Percentiles rank a stretch among this genome's conserved stretches.
Conservation (phyloP, 805 yeast species). For the Candida koratica region DNA sequence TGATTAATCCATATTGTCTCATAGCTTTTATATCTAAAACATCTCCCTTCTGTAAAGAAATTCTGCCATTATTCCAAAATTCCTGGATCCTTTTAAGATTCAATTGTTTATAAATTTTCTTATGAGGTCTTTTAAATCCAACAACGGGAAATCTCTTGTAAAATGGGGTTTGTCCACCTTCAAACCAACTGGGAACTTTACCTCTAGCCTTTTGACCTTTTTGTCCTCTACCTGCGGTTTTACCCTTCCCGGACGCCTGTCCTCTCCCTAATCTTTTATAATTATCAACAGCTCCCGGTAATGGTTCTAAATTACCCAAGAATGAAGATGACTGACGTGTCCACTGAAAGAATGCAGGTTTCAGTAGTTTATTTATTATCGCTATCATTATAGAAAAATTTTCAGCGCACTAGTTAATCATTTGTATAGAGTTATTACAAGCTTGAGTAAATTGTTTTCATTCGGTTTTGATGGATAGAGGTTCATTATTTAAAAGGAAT, state of each 20-base stretch:
- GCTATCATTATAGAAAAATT: slow-evolving; percentile 4
- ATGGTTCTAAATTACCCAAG: slow-evolving; percentile 54
- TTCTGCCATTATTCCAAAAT: slow-evolving; percentile 65
- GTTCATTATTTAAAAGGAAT: no score
- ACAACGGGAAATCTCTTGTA: slow-evolving; percentile 79
- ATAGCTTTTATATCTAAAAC: slow-evolving; percentile 71
- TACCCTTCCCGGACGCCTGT: slow-evolving; percentile 88
- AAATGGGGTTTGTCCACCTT: slow-evolving; percentile 98
- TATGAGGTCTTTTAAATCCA: slow-evolving; percentile 73
- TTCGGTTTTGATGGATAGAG: no score
- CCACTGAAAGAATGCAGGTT: background rate
- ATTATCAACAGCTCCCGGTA: slow-evolving; percentile 54
- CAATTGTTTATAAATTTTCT: slow-evolving; percentile 50
- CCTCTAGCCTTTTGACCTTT: slow-evolving; percentile 98
- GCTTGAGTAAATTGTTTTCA: no score
- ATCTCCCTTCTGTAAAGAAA: slow-evolving; percentile 56
- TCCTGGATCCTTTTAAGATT: slow-evolving; percentile 67
- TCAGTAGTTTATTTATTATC: slow-evolving; percentile 3
- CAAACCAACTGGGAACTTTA: slow-evolving; percentile 87
- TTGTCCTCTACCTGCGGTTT: slow-evolving; percentile 95
- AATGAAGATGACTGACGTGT: slow-evolving; percentile 17
- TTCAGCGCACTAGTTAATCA: slow-evolving; percentile 8
- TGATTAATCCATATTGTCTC: slow-evolving; percentile 68
- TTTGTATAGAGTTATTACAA: no score
- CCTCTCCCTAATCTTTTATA: slow-evolving; percentile 90